Conservation (phyloP, 2,329 filamentous ascomycete genomes). For the Colletotrichum somersetense region DNA sequence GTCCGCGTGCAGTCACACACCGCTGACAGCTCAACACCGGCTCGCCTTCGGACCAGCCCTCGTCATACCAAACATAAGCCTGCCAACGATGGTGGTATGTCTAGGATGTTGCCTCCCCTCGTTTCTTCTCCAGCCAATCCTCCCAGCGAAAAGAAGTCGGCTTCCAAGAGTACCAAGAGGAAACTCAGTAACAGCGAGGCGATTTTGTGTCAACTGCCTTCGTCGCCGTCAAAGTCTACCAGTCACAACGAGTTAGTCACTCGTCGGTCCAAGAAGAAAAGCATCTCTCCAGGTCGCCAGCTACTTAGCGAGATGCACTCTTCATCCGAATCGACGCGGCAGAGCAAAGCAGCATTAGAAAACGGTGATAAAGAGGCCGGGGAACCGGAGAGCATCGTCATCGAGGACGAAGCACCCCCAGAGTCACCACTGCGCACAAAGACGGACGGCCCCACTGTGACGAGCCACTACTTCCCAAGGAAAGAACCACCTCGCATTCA, state of each 20-base stretch:
- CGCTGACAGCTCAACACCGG: neutral
- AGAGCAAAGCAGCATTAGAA: neutral
- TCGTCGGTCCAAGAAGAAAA: neutral
- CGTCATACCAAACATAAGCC: slow-evolving; percentile 9
- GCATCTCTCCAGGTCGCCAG: slow-evolving; percentile 24
- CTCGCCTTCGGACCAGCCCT: slow-evolving; percentile 2
- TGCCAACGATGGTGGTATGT: neutral
- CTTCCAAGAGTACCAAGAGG: neutral
- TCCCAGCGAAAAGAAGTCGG: neutral
- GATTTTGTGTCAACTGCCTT: slow-evolving; percentile 18
- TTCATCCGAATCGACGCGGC: slow-evolving; percentile 2
- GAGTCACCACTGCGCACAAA: neutral
- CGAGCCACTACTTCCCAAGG: slow-evolving; percentile 17
- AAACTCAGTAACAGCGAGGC: slow-evolving; percentile 3
- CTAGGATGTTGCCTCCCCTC: neutral
- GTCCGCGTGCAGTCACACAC: neutral
- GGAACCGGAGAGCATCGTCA: neutral
- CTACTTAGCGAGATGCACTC: slow-evolving; percentile 19
- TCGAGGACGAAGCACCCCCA: slow-evolving; percentile 4
- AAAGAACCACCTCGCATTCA: neutral
- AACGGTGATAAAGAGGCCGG: neutral
- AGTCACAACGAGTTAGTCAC: neutral
- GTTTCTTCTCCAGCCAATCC: slow-evolving; percentile 7
- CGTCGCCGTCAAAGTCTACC: slow-evolving; percentile 10
- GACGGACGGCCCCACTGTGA: neutral